These are phyloP conservation scores for Eutypa lata DNA, from an alignment of 2,329 filamentous ascomycete genomes.

Conservation along the genomic window DNA sequence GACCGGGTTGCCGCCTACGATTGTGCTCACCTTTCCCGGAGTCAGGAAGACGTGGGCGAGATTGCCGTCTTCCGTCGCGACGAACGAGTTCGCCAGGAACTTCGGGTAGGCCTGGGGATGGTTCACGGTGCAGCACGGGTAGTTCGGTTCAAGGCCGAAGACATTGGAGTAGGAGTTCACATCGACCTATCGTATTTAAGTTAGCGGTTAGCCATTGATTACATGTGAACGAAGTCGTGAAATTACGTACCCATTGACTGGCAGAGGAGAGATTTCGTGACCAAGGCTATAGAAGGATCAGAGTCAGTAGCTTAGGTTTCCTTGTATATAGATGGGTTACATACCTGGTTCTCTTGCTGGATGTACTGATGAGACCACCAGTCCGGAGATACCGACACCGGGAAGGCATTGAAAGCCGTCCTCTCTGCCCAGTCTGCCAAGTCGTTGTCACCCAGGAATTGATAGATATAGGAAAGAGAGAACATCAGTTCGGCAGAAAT, in stretches of 20 bases:
- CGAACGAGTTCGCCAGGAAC: slow-evolving; percentile 48
- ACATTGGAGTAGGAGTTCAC: slow-evolving; percentile 42
- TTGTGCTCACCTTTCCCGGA: slow-evolving; percentile 40
- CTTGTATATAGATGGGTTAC: slow-evolving; percentile 1
- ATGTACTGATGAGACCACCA: slow-evolving; percentile 57
- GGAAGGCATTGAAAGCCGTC: slow-evolving; percentile 51
- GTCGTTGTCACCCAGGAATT: slow-evolving; percentile 22
- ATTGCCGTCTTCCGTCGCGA: slow-evolving; percentile 39
- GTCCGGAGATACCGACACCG: slow-evolving; percentile 45
- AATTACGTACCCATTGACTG: neutral
- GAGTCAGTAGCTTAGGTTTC: neutral
- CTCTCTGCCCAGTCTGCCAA: slow-evolving; percentile 46
- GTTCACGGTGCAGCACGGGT: slow-evolving; percentile 56
- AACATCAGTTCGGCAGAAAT: slow-evolving; percentile 28
- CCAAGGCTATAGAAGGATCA: slow-evolving; percentile 32
- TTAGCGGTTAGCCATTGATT: no score
- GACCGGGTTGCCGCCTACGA: slow-evolving; percentile 33
- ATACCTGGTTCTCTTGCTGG: slow-evolving; percentile 47
- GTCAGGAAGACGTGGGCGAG: slow-evolving; percentile 52
- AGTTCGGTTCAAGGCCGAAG: slow-evolving; percentile 51
- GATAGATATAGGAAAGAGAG: slow-evolving; percentile 26
- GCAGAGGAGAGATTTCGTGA: slow-evolving; percentile 35
- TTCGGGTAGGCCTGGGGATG: slow-evolving; percentile 55
- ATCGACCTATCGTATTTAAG: slow-evolving; percentile 39
- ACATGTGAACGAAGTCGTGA: no score